Conservation (phyloP, 208 protist species). For the Leishmania tarentolae region DNA sequence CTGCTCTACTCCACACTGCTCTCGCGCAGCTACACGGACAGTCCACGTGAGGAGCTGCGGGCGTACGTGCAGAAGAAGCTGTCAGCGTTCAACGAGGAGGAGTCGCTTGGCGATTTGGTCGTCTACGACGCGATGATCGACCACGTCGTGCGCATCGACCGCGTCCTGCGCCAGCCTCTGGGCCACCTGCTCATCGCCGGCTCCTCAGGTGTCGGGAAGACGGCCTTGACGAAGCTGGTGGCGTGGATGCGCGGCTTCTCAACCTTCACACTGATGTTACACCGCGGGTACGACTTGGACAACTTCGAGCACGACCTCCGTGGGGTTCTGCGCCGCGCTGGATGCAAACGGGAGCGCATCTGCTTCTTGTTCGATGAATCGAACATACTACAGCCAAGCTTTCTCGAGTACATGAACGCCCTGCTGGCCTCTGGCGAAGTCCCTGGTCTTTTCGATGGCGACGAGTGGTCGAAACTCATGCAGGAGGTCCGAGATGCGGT, state of each 20-base stretch:
- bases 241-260: constrained; percentile 98
- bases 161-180: constrained; percentile 98
- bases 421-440: constrained; percentile 98
- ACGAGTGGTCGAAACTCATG: constrained; percentile 97
- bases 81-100: constrained; percentile 97
- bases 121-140: constrained; percentile 99
- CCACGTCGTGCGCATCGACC: constrained; percentile 98
- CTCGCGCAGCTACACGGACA: constrained; percentile 89
- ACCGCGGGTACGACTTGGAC: constrained; percentile 94
- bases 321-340: constrained; percentile 94
- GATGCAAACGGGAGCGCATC: constrained; percentile 97
- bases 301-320: constrained; percentile 99
- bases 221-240: constrained; percentile 97
- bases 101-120: constrained; percentile 93
- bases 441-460: constrained; percentile 99
- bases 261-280: constrained; percentile 97
- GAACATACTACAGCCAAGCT: constrained; percentile 98
- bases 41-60: constrained; percentile 89
- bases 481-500: constrained; percentile 76
- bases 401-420: constrained; percentile 99
- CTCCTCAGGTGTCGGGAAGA: constrained; percentile 98
- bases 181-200: constrained; percentile 98
- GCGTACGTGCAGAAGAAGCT: constrained; percentile 91
- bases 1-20: constrained; percentile 98
- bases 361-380: constrained; percentile 99